Evolutionary conservation across 2,329 filamentous ascomycete genomes (phyloP), one percentile per base, ranked within the genome.

Genomic region (Xylaria sp.): DNA sequence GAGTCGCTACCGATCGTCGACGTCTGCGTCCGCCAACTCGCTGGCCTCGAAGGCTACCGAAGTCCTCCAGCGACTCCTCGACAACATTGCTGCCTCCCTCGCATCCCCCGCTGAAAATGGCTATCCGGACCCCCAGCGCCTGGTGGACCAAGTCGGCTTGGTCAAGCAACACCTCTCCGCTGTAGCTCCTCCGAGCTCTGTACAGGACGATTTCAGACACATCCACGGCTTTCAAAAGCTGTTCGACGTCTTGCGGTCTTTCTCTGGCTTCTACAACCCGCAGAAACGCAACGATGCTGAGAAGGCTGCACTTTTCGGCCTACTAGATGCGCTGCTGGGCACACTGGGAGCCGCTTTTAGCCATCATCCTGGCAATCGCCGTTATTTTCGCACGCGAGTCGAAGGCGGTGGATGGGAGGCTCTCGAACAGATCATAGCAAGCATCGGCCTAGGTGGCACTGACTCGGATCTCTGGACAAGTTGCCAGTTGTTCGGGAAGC

Each of bases 161-260:
- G 87, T 95, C 68, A 88, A 90, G 75, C 91, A 93, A 68, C 83
- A 88, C 71, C 79, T 90, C 33, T 82, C 86, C 51, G 84, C 86
- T 10, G 76, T 80, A 33, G 76, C 82, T 48, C 79, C 84, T 18
- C 83, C 85, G 2, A 82, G 82, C 68, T 79, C 84, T 3, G 82
- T 84, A 5, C 93, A 94, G 82, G 93, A 97, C 82, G 90, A 93
- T 74, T 97, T 98, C 78, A 89, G 94, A 73, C 89, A 93, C 77
- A 86, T 94, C 31, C 85, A 88, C 66, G 94, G 94, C 75, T 97
- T 97, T 79, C 89, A 93, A 75, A 86, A 86, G 52, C 82, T 97
- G 25, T 84, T 97, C 62, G 84, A 89, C 51, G 86, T 92, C 31
- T 82, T 97, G 25, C 87, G 90, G 67, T 86, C 88, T 63, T 89